Base-by-base conservation (phyloP, 2,329 filamentous ascomycete species). In the Didymella sp. region DNA sequence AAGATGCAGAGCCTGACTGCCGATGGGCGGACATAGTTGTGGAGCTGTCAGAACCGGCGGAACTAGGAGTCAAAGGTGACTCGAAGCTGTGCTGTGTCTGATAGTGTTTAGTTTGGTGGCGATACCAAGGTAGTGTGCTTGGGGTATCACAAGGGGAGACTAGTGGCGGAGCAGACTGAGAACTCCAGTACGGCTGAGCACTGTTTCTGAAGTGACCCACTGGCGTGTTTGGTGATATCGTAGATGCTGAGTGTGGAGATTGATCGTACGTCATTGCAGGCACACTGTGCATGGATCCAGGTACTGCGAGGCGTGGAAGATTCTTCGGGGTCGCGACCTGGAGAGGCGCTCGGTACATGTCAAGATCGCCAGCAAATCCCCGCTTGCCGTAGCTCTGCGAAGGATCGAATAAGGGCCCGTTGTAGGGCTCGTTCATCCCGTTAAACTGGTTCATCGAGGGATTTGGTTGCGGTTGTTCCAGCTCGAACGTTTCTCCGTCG, bases 171-270 rank as follows among this genome's bases (percentile, higher is more conserved):
- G n/a, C 11, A 25, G 9, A 21, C 19, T 43, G 22, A 6, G 24
- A 25, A 11, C 12, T 25, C n/a, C 9, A n/a, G 6, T 24, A 12
- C 19, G 17, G 33, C 6, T 50, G 25, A 8, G 13, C 17, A 17
- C 13, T 38, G 21, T 22, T 35, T 15, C 25, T 2, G 30, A 13
- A 9, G 28, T 21, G 31, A 35, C 31, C 31, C 13, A 22, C 30
- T 35, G 55, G 55, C 6, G 55, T 58, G 2, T 31, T 37, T n/a
- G 55, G 55, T 5, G 55, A 58, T 1, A 53, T 52, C 3, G 55
- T 19, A 15, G 55, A 52, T 13, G 55, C 37, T 11, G 55, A 31
- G 4, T 40, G 24, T 15, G 55, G 35, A 21, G 17, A 52, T 8
- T 27, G 37, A 28, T 53, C 55, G 0, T 30, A 13, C 1, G 43